These are phyloP conservation scores for Suillus luteus DNA, from an alignment of 768 basidiomycete genomes.

Conservation along the genomic window DNA sequence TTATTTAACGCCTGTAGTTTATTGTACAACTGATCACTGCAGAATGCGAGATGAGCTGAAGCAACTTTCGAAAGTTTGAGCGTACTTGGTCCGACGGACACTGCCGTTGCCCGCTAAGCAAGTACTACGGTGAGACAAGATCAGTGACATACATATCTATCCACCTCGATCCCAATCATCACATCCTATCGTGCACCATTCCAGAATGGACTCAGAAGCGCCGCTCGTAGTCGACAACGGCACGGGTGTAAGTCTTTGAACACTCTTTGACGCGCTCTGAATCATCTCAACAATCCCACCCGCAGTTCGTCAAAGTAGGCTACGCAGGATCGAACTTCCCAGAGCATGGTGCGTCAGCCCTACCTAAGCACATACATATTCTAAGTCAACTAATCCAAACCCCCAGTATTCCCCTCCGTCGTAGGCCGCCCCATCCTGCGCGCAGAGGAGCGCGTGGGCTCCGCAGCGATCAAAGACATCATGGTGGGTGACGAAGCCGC, in stretches of 20 bases:
- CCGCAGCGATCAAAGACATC: slow-evolving; percentile 89
- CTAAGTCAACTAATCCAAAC: background rate
- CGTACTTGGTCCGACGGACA: slow-evolving; percentile 1
- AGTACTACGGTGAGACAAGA: background rate
- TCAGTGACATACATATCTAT: slow-evolving; percentile 9
- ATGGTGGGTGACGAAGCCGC: slow-evolving; percentile 99
- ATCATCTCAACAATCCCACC: slow-evolving; percentile 6
- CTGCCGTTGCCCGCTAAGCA: background rate
- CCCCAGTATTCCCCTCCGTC: slow-evolving; percentile 86
- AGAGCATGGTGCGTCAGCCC: slow-evolving; percentile 67
- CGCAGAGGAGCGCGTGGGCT: slow-evolving; percentile 92
- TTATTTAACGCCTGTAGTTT: slow-evolving; percentile 1
- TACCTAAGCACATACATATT: background rate
- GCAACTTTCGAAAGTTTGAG: background rate
- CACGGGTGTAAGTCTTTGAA: slow-evolving; percentile 65
- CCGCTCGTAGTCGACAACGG: slow-evolving; percentile 88
- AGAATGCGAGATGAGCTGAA: background rate
- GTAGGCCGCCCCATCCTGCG: slow-evolving; percentile 96
- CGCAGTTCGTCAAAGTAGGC: slow-evolving; percentile 87
- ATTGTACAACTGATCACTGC: background rate
- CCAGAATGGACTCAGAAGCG: slow-evolving; percentile 32
- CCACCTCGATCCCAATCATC: slow-evolving; percentile 7
- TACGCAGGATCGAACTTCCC: slow-evolving; percentile 95
- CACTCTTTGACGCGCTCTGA: slow-evolving; percentile 13
- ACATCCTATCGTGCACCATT: background rate